Base-by-base conservation (phyloP, 805 yeast genomes). In the Suhomyces prunicola region DNA sequence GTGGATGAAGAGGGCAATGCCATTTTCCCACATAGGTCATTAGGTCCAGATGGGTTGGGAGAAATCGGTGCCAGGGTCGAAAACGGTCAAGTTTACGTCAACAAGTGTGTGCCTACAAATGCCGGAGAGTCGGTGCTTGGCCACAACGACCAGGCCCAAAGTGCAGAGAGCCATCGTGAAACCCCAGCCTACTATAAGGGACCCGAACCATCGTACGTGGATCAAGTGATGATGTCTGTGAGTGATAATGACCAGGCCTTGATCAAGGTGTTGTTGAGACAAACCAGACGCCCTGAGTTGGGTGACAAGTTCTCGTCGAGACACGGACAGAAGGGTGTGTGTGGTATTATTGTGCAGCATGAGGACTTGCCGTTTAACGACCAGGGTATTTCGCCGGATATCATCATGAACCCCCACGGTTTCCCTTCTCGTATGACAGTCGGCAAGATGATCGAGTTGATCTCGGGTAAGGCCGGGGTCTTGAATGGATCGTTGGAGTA, bases 401-500 rank as follows among this genome's bases (percentile, higher is more conserved):
- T 93, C 59, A 93, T 93, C 65, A 93, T 93, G 97, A 93, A 93
- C 67, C 99, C 99, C 1, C 99, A 93, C 70, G 99, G 97, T 76
- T 94, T 93, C 86, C 99, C 99, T 57, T 93, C 98, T 35, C 96
- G 99, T 82, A 94, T 94, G 99, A 94, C 99, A 40, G 98, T 94
- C 17, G 99, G 99, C 54, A 94, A 94, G 72, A 93, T 94, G 98
- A 84, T 94, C 60, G 99, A 94, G 71, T 79, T 93, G 57, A 88
- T 94, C 23, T 88, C 97, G 31, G 99, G 99, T 61, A 94, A 94
- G 67, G 99, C 98, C 0, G 99, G 99, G 69, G 97, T 94, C 40
- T 73, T 94, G 61, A 88, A 90, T 62, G 99, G 99, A 3, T 66
- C 88, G 2, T 76, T 94, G 55, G 96, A 94, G 69, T 94, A 94